Evolutionary conservation across 768 basidiomycete species (phyloP), one percentile per base, ranked within the genome.

Genomic region (Mycena vulgaris): DNA sequence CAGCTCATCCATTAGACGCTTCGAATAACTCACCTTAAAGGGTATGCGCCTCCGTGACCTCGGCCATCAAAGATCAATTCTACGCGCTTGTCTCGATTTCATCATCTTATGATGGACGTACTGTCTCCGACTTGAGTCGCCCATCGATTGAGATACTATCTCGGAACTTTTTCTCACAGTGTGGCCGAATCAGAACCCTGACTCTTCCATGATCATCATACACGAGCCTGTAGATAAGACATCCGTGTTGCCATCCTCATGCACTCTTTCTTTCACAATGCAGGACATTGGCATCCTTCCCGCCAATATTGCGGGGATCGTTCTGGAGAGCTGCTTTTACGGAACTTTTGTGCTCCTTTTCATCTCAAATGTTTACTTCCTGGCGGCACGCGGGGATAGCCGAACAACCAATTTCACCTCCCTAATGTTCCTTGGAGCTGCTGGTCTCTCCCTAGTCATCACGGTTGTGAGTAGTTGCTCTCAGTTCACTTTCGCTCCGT

Each of bases 251-350:
- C 57, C 57, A 58, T 58, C 37, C 57, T 58, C 57, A 58, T 42
- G 57, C 39, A 40, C 16, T 10, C 57, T 40, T 42, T 58, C 25
- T 28, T 58, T 42, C 57, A 58, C 59, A 48, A 60, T 60, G 59
- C 59, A 14, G 59, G 59, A 60, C 59, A 60, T 60, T 60, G 45
- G 45, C 30, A 60, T 60, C 31, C 59, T 60, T 48, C 59, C 59
- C 1, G 59, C 59, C 59, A 60, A 60, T 48, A 30, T 60, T 47
- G 42, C 59, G 42, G 45, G 45, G 45, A 47, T 60, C 45, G 59
- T 60, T 60, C 59, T 60, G 30, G 59, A 60, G 45, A 60, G 59
- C 59, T 60, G 42, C 59, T 35, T 60, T 47, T 60, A 60, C 48
- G 59, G 59, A 48, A 35, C 45, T n/a, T 48, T 60, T 60, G 3